Percentiles rank a stretch among this genome's conserved stretches.
These are phyloP conservation scores for Picochlorum sp. DNA, from an alignment of 139 green algal genomes.

Conservation along the genomic window DNA sequence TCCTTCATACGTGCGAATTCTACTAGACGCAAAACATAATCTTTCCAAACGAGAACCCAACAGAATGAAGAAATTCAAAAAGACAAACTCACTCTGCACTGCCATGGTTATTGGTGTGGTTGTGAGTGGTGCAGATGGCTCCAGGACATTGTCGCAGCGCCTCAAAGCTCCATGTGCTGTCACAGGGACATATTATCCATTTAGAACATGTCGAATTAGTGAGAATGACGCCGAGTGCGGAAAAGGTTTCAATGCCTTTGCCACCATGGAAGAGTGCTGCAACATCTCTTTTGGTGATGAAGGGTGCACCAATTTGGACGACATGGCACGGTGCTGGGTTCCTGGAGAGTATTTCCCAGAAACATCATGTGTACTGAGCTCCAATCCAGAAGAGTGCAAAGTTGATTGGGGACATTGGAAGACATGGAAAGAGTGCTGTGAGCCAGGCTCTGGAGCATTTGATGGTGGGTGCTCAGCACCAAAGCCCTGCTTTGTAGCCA, in stretches of 20 bases:
- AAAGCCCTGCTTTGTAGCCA: constrained; percentile 16
- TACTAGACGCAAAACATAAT: background rate
- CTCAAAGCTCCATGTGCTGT: constrained; percentile 15
- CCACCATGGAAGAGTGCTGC: background rate
- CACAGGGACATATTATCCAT: constrained; percentile 14
- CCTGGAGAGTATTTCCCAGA: background rate
- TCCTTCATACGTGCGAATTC: background rate
- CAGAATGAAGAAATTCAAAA: background rate
- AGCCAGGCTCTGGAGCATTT: constrained; percentile 6
- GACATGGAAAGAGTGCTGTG: constrained; percentile 15
- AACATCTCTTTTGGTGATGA: constrained; percentile 2
- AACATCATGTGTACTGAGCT: background rate
- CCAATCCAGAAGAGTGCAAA: constrained; percentile 8
- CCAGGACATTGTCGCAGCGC: background rate
- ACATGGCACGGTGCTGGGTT: constrained; percentile 12
- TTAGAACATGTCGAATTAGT: constrained; percentile 5
- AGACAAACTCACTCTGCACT: background rate
- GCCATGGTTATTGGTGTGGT: background rate
- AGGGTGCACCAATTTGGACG: constrained; percentile 15
- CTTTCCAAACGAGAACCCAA: constrained; percentile 2
- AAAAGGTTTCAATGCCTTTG: constrained; percentile 16
- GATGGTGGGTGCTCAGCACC: constrained; percentile 15
- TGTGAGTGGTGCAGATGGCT: background rate
- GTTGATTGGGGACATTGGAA: constrained; percentile 19
- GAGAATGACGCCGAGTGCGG: constrained; percentile 5